Base-by-base conservation (phyloP, 305 asterid species). In the Euphrasia arctica region DNA sequence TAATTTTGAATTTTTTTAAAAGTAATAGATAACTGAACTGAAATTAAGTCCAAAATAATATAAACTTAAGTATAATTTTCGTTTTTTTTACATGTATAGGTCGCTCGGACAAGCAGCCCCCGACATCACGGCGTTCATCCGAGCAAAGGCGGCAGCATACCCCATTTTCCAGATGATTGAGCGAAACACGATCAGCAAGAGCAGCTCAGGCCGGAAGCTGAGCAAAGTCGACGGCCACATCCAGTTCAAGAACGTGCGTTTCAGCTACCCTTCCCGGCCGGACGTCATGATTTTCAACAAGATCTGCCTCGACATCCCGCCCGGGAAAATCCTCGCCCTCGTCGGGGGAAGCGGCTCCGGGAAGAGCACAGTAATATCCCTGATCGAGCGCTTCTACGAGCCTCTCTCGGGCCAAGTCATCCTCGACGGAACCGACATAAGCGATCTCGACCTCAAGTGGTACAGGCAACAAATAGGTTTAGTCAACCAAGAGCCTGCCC, bases 301-400 rank as follows among this genome's bases (percentile, higher is more conserved):
- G 69, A 76, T 93, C 25, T 71, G 80, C 39, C 83, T 94, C 43
- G 91, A 90, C 49, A 85, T 94, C 66, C 95, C 96, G 42, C 73
- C 96, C 0, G 99, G 99, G 9, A 94, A 88, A 74, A 81, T 90
- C 28, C 86, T 94, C 13, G 99, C 99, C 5, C 91, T 94, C 45
- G 97, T 94, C 11, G 99, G 99, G 63, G 97, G 95, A 28, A 94
- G 99, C 67, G 99, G 99, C 31, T 94, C 96, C 0, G 97, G 99
- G 65, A 94, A 94, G 82, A 90, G 99, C 86, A 94, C 97, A 0
- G 88, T 90, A 50, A 80, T 94, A 64, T 90, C 99, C 31, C 60
- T 94, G 80, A 93, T 93, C 41, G 96, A 93, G 69, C 96, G 99
- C 13, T 90, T 93, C 78, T 93, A 93, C 25, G 96, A 88, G 52